phyloP scores from a whole-genome alignment of 2,329 filamentous ascomycete genomes.

The Diplodia mutila region DNA sequence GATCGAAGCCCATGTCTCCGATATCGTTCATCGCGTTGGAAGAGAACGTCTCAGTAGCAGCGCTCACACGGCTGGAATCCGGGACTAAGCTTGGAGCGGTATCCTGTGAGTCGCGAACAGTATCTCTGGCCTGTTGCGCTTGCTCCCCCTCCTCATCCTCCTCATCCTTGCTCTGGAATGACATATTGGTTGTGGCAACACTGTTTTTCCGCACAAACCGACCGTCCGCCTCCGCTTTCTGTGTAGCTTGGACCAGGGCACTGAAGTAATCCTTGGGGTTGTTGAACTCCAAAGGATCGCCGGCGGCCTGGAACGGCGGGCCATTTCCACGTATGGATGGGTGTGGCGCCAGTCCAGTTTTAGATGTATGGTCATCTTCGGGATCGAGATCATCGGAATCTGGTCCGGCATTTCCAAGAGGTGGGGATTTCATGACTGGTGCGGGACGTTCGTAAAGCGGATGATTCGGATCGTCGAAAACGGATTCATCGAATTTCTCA shows the following conservation, averaged over 20 bases:
- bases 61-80: conserved; percentile 55
- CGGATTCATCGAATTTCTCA: conserved; percentile 69
- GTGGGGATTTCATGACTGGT: conserved; percentile 1
- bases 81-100: conserved; percentile 50
- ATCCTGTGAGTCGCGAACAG: conserved; percentile 32
- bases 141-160: conserved; percentile 31
- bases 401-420: neutral
- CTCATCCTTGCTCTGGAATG: conserved; percentile 34
- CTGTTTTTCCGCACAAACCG: conserved; percentile 69
- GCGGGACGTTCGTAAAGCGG: conserved; percentile 54
- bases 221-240: conserved; percentile 73
- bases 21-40: conserved; percentile 24
- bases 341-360: conserved; percentile 13
- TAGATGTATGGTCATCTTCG: neutral
- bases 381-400: neutral
- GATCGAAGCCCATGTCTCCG: conserved; percentile 57
- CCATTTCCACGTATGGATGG: conserved; percentile 17
- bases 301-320: conserved; percentile 39
- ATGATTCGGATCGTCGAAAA: conserved; percentile 65
- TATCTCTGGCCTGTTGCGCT: conserved; percentile 35
- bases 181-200: conserved; percentile 38
- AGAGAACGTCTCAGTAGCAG: conserved; percentile 32
- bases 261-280: conserved; percentile 77
- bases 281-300: conserved; percentile 43
- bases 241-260: conserved; percentile 79